Evolutionary conservation across 805 yeast genomes (phyloP), one percentile per base, ranked within the genome.

Genomic region (Saccharomycopsis microspora): DNA sequence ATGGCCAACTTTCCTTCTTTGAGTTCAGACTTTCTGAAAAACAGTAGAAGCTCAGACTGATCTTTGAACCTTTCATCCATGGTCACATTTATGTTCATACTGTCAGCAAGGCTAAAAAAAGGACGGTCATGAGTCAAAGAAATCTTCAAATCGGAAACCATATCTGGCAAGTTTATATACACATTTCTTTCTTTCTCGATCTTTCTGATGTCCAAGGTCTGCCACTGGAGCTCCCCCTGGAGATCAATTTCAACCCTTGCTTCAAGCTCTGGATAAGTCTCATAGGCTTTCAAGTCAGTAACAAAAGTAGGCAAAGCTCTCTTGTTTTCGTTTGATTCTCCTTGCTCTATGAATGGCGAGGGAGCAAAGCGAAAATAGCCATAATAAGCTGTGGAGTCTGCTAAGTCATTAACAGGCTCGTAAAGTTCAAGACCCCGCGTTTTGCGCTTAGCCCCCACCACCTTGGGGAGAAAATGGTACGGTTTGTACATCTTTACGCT

Each of bases 221-320:
- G 70, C 45, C 63, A 49, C 39, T 66, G 71, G 1, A 68, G 65
- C 38, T 54, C 59, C 9, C 60, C 61, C 19, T 51, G 46, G 5
- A 62, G 60, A 9, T 60, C 61, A 45, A 72, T 57, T 43, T 66
- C 71, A 41, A 69, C 58, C 76, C 78, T 74, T 41, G 76, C 59
- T 55, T 76, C 81, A 5, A 76, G 60, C 1, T 78, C 74, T 0
- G 80, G 80, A 43, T 66, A 66, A 39, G 61, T 55, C 41, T 61
- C 57, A 43, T 60, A 55, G n/a, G 52, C 42, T 5, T 36, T 51
- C 8, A 44, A 34, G 6, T 51, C 42, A 6, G 45, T 41, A 5
- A 10, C 37, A n/a, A 31, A 35, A 7, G 19, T 19, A 19, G 19
- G 41, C 19, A 7, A 38, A 11, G 7, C 42, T 34, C 28, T 40